These are phyloP conservation scores for Rhizopus sp. DNA, from an alignment of 371 early-diverging fungal genomes.

Conservation along the genomic window DNA sequence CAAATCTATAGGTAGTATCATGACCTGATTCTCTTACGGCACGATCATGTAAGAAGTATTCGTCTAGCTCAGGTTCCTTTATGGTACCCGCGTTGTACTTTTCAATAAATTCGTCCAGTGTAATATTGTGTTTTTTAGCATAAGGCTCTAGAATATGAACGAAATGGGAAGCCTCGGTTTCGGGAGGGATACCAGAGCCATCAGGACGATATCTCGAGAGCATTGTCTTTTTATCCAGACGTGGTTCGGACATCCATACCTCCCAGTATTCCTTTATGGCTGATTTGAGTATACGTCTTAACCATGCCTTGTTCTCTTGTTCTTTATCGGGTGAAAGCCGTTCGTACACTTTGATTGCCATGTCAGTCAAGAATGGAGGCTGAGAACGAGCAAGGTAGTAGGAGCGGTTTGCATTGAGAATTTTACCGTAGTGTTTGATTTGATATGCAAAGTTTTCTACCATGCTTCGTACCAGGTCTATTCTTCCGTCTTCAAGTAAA, in stretches of 20 bases:
- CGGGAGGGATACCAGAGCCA: constrained; percentile 95
- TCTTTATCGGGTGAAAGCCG: constrained; percentile 53
- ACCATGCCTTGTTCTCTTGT: constrained; percentile 73
- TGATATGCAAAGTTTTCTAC: constrained; percentile 95
- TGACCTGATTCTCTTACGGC: constrained; percentile 97
- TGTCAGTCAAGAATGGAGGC: constrained; percentile 97
- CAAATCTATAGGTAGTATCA: constrained; percentile 95
- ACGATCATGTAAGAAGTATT: constrained; percentile 95
- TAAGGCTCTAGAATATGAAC: constrained; percentile 87
- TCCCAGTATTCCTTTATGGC: constrained; percentile 91
- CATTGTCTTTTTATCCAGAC: constrained; percentile 78
- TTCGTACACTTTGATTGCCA: constrained; percentile 85
- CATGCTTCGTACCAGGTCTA: constrained; percentile 90
- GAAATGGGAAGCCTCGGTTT: constrained; percentile 95
- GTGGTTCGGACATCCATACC: constrained; percentile 87
- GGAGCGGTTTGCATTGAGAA: constrained; percentile 95
- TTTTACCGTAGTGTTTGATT: constrained; percentile 96
- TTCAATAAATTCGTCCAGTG: constrained; percentile 71
- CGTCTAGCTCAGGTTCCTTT: constrained; percentile 84
- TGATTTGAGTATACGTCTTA: constrained; percentile 71
- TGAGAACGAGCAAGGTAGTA: constrained; percentile 97
- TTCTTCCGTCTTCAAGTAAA: constrained; percentile 79
- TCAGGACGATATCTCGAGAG: constrained; percentile 86
- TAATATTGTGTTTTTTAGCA: constrained; percentile 68
- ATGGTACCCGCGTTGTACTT: constrained; percentile 70